Evolutionary conservation across 2,329 filamentous ascomycete species (phyloP), one percentile per base, ranked within the genome.

Genomic region (Cercospora sp.): DNA sequence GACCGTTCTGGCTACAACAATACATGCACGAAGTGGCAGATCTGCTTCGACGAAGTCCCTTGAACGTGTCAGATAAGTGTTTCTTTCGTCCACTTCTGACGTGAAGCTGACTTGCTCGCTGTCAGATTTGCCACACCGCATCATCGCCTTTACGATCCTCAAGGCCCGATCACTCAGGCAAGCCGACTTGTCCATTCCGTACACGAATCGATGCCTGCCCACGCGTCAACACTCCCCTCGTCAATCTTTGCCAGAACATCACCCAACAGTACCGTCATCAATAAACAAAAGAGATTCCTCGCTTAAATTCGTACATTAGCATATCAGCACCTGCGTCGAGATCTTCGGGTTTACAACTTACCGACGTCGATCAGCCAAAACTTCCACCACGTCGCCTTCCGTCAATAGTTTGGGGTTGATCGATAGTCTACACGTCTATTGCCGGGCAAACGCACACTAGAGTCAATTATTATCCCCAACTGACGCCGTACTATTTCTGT

Each of bases 401-500:
- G 61, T 63, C 61, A n/a, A 63, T 63, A 63, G 61, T 63, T 13
- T 48, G 31, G 36, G 16, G 16, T 23, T 20, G 42, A 36, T 63
- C 61, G 28, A 63, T 63, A 63, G 61, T 39, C 5, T 63, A 33
- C 45, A 53, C 9, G 28, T 53, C 61, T 63, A 63, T 63, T 36
- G 61, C 61, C 45, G 23, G 20, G 20, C 26, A 55, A 53, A 63
- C 28, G 45, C 20, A 36, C 48, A 51, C 61, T 63, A 63, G 45
- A 48, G 26, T 55, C 61, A 28, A 45, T 30, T 2, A 63, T 63
- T 28, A 63, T 16, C 9, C 53, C 61, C 61, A 63, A 55, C 28
- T 63, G 18, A 55, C 45, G 61, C 48, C 33, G 42, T 63, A 53
- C 61, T 63, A 63, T 63, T 63, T 55, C 61, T 45, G 61, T 63